phyloP scores from a whole-genome alignment of 352 stramenopile species.

The Albugo laibachii region DNA sequence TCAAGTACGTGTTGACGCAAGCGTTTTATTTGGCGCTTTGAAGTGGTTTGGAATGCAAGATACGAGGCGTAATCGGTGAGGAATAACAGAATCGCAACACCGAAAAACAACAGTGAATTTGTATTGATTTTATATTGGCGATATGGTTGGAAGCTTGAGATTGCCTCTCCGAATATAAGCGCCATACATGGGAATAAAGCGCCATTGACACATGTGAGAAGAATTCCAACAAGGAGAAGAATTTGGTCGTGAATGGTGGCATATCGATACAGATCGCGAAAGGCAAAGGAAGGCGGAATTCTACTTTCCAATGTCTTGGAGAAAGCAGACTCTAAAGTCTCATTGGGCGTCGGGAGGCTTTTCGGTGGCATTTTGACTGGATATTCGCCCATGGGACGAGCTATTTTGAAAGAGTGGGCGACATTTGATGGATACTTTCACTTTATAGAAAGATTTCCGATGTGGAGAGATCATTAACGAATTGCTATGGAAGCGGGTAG shows the following conservation, averaged over 20 bases:
- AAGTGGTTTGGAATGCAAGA: constrained; percentile 11
- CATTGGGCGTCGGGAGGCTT: too few species aligned
- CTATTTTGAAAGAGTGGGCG: too few species aligned
- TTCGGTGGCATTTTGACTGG: too few species aligned
- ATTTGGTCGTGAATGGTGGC: constrained; percentile 13
- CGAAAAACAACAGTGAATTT: constrained; percentile 4
- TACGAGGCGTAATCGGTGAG: constrained; percentile 14
- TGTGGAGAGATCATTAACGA: too few species aligned
- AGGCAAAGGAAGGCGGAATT: too few species aligned
- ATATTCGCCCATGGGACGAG: too few species aligned
- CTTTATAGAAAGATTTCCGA: too few species aligned
- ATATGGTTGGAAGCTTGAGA: constrained; percentile 12
- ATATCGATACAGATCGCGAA: constrained; percentile 14
- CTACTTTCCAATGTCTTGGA: too few species aligned
- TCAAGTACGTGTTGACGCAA: constrained; percentile 10
- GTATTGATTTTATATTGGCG: constrained; percentile 6
- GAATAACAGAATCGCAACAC: constrained; percentile 9
- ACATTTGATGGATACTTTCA: too few species aligned
- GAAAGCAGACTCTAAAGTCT: too few species aligned
- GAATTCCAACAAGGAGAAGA: constrained; percentile 8
- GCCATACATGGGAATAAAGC: constrained; percentile 19
- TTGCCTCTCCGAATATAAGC: constrained; percentile 17
- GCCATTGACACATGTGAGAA: constrained; percentile 14
- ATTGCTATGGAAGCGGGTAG: too few species aligned
- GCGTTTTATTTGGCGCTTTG: constrained; percentile 12